Base-by-base conservation (phyloP, 306 rosid genomes). In the Rosa persica region DNA sequence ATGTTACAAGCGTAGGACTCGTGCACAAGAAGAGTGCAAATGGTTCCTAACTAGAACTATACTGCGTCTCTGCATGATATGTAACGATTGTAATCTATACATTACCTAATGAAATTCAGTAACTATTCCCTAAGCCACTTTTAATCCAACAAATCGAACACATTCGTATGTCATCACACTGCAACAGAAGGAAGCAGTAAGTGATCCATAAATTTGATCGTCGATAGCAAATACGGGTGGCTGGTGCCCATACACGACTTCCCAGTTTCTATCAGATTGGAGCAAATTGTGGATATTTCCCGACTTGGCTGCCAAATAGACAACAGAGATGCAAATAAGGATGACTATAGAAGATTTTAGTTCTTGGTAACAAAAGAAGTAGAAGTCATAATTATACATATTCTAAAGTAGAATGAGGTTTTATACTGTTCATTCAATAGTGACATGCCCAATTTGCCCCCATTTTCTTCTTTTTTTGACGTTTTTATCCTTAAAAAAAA, bases 211-310 rank as follows among this genome's bases (percentile, higher is more conserved):
- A 72, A 81, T 48, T 81, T 88, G 81, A 87, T 78, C 62, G 97
- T 92, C 7, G 89, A 87, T 46, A 60, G 88, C 73, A 95, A 88
- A 84, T 86, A 87, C 82, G 82, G 81, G 78, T 91, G 87, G 69
- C 74, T 80, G 22, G 60, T 77, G 69, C 87, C 84, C 89, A 91
- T 81, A 86, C 97, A 86, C 22, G 85, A 86, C 83, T 85, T 88
- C 8, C 97, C 94, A 20, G 93, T 95, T 76, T 88, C 93, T 8
- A 91, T 82, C 79, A 95, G 84, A 40, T 79, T 77, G 78, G 72
- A 78, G 90, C 97, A 95, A 76, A 86, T 78, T 67, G 87, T 74
- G 22, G 78, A 81, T 72, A 86, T 72, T 80, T 85, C 97, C 58
- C 38, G 72, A 76, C 67, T 87, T 74, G 64, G 73, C 98, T 93